Evolutionary conservation across 805 yeast species (phyloP).

Genomic region (Ascoidea tarda): DNA sequence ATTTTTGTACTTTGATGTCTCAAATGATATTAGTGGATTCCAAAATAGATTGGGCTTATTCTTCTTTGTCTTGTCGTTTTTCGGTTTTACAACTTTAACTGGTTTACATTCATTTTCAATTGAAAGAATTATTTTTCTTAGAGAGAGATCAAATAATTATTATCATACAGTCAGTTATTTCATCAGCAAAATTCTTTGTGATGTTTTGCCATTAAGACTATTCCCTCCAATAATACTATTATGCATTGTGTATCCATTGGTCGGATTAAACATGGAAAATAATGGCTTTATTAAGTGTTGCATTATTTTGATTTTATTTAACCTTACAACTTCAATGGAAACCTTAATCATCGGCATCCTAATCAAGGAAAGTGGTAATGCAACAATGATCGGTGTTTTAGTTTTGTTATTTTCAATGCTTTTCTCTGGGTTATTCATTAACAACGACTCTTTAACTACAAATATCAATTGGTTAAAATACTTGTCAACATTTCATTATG

Average conservation of each 20-base stretch:
- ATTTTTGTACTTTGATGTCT: slow-evolving; percentile 63
- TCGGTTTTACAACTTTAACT: slow-evolving; percentile 89
- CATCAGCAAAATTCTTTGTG: slow-evolving; percentile 74
- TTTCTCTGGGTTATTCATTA: slow-evolving; percentile 89
- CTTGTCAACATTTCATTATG: slow-evolving; percentile 86
- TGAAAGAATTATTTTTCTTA: slow-evolving; percentile 78
- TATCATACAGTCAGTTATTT: slow-evolving; percentile 83
- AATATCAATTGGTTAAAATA: slow-evolving; percentile 66
- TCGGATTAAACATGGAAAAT: slow-evolving; percentile 71
- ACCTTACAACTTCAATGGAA: slow-evolving; percentile 73
- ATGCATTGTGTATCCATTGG: slow-evolving; percentile 76
- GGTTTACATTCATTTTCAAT: slow-evolving; percentile 80
- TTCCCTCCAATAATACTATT: slow-evolving; percentile 82
- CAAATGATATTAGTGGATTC: slow-evolving; percentile 89
- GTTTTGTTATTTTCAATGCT: slow-evolving; percentile 72
- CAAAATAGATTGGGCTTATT: slow-evolving; percentile 91
- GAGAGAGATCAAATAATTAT: slow-evolving; percentile 92
- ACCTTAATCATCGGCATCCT: slow-evolving; percentile 80
- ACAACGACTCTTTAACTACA: slow-evolving; percentile 50
- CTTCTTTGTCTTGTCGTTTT: slow-evolving; percentile 79
- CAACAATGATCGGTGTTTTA: slow-evolving; percentile 78
- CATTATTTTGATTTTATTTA: slow-evolving; percentile 63
- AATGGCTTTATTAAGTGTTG: slow-evolving; percentile 61
- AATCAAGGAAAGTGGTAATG: slow-evolving; percentile 81
- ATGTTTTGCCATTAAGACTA: slow-evolving; percentile 80